Conservation (phyloP, 345 rosid species). For the Turnera subulata region DNA sequence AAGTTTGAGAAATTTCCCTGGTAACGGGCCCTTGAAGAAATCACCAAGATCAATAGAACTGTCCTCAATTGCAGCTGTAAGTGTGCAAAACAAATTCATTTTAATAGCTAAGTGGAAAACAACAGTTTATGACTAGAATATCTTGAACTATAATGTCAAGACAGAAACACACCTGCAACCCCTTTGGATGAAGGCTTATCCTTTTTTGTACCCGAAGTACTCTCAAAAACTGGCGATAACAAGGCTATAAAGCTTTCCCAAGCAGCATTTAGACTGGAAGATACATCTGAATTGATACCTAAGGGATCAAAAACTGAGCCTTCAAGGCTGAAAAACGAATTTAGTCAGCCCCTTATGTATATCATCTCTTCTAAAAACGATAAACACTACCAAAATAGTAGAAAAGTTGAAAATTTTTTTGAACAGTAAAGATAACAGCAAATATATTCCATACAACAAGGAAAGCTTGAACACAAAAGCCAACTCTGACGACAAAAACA, state of each 20-base stretch:
- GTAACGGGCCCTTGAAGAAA: slow-evolving; percentile 90
- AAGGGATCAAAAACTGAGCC: slow-evolving; percentile 72
- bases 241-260: slow-evolving; percentile 56
- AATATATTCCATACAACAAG: background rate
- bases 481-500: background rate
- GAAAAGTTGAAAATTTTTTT: background rate
- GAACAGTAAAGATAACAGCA: background rate
- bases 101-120: slow-evolving; percentile 16
- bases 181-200: slow-evolving; percentile 73
- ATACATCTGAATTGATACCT: slow-evolving; percentile 56
- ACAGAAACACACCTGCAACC: slow-evolving; percentile 57
- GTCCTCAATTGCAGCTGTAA: slow-evolving; percentile 95
- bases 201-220: slow-evolving; percentile 57
- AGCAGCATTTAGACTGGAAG: slow-evolving; percentile 38
- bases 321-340: slow-evolving; percentile 44
- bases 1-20: slow-evolving; percentile 89
- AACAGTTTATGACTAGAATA: background rate
- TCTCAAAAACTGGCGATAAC: slow-evolving; percentile 51
- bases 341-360: slow-evolving; percentile 28
- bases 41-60: slow-evolving; percentile 97
- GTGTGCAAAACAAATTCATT: slow-evolving; percentile 23
- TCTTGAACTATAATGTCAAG: slow-evolving; percentile 11
- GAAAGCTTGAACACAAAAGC: background rate
- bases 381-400: slow-evolving; percentile 7
- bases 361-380: slow-evolving; percentile 5